Evolutionary conservation across 1,284 basidiomycete species (phyloP), one percentile per base, ranked within the genome.

Genomic region (Pseudozyma sp.): DNA sequence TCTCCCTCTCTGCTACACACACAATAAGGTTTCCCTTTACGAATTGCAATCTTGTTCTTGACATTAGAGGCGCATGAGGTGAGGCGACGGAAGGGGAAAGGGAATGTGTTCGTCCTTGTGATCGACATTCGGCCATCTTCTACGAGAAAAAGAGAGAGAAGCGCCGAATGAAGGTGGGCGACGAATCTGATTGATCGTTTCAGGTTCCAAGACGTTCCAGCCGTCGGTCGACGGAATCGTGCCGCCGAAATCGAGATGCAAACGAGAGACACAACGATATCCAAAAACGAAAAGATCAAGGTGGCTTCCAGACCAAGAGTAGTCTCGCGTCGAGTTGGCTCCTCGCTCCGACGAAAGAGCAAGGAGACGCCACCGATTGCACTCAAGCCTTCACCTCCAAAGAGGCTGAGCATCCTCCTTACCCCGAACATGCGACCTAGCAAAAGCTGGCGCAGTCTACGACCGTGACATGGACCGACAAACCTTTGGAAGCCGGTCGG

Each of bases 271-370:
- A 29, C 8, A 39, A 47, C 45, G 29, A 48, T n/a, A 31, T 47
- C 11, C 45, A 63, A 43, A 24, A n/a, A 11, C 37, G 43, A 19
- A 42, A 48, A 16, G 24, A 35, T 17, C 33, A 39, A 13, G 40
- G 54, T 16, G 66, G 71, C 67, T 70, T 66, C 63, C 77, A 78
- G 77, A 65, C 68, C 74, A 73, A 81, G 79, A 81, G 79, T 81
- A 81, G 79, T 81, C 79, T 73, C 79, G 79, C 79, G 77, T 81
- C 78, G 79, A 81, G 79, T 81, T 81, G 68, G 33, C 72, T 57
- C 79, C 54, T 55, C 33, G 19, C 44, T 50, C 17, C 14, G 29
- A n/a, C 9, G 35, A 29, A 30, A 17, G 10, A 44, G 37, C 43
- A 58, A 55, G 59, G 78, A 72, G 72, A 68, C 68, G 79, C 79